These are phyloP conservation scores for Salvia hispanica DNA, from an alignment of 257 asterid species.

Conservation along the genomic window DNA sequence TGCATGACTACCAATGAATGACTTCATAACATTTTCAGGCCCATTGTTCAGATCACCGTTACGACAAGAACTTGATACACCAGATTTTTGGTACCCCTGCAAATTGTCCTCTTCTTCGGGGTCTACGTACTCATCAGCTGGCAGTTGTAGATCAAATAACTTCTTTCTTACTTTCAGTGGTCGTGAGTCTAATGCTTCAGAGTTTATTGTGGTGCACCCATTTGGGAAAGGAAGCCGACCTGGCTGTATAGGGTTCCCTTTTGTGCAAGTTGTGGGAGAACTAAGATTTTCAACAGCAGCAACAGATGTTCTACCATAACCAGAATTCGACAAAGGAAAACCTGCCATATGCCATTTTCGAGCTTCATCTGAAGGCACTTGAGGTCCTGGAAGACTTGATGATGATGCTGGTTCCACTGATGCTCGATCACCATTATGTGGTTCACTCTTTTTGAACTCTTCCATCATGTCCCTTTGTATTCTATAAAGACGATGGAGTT, in stretches of 20 bases:
- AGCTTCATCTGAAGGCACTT: constrained; percentile 57
- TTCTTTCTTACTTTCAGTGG: constrained; percentile 81
- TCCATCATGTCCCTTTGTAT: constrained; percentile 98
- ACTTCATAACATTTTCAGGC: constrained; percentile 27
- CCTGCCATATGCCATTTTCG: constrained; percentile 69
- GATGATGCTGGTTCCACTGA: constrained; percentile 84
- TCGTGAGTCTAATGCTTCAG: constrained; percentile 60
- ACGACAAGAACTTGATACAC: constrained; percentile 38
- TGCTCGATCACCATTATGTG: constrained; percentile 32
- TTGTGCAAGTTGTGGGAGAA: constrained; percentile 71
- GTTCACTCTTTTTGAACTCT: constrained; percentile 46
- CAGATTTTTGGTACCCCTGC: constrained; percentile 38
- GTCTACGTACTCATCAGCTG: constrained; percentile 80
- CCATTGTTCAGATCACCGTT: constrained; percentile 36
- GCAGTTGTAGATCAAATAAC: constrained; percentile 89
- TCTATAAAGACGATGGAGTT: constrained; percentile 89
- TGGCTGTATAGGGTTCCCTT: constrained; percentile 43
- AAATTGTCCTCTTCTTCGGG: constrained; percentile 58
- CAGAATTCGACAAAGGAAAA: constrained; percentile 59
- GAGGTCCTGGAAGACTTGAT: constrained; percentile 71
- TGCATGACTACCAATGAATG: constrained; percentile 22
- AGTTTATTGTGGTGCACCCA: constrained; percentile 53
- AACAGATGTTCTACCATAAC: constrained; percentile 50
- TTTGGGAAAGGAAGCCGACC: constrained; percentile 47
- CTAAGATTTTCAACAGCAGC: constrained; percentile 33